A percentile compares a stretch with the other conserved stretches of the same genome.
phyloP scores from a whole-genome alignment of 345 rosid species.

The Salix udensis region DNA sequence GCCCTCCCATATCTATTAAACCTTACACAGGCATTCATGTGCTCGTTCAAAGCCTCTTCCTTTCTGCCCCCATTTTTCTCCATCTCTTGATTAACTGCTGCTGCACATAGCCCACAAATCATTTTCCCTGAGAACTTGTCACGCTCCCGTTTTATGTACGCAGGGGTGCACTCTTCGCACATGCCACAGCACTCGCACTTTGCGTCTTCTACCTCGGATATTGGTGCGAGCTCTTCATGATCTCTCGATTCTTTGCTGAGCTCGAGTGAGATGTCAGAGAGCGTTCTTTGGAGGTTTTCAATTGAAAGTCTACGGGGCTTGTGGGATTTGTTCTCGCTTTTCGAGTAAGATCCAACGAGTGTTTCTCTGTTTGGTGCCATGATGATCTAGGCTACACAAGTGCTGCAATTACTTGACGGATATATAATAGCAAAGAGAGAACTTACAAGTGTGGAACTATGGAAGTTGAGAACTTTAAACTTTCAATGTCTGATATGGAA shows the following conservation, averaged over 20 bases:
- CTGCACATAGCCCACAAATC: constrained; percentile 40
- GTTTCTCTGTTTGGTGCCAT: constrained; percentile 44
- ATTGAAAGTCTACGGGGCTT: constrained; percentile 25
- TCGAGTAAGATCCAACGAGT: constrained; percentile 8
- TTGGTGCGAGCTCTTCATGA: constrained; percentile 1
- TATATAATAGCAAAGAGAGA: neutral
- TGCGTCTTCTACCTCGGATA: constrained; percentile 20
- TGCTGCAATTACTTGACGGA: neutral
- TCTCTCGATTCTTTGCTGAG: constrained; percentile 42
- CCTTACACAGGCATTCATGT: constrained; percentile 26
- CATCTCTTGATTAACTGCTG: constrained; percentile 31
- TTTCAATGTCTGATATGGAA: neutral
- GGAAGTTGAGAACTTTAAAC: neutral
- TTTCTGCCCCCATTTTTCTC: constrained; percentile 24
- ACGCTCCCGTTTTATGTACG: constrained; percentile 24
- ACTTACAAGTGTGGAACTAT: neutral
- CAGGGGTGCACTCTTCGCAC: constrained; percentile 37
- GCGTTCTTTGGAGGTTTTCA: constrained; percentile 55
- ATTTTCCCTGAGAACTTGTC: constrained; percentile 20
- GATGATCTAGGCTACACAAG: neutral
- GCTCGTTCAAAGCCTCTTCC: constrained; percentile 36
- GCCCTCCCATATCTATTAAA: constrained; percentile 21
- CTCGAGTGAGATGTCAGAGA: constrained; percentile 62
- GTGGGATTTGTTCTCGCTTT: constrained; percentile 2
- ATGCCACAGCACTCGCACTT: constrained; percentile 39